Evolutionary conservation across 352 stramenopile genomes (phyloP).

Genomic region (Globisporangium recalcitrans): DNA sequence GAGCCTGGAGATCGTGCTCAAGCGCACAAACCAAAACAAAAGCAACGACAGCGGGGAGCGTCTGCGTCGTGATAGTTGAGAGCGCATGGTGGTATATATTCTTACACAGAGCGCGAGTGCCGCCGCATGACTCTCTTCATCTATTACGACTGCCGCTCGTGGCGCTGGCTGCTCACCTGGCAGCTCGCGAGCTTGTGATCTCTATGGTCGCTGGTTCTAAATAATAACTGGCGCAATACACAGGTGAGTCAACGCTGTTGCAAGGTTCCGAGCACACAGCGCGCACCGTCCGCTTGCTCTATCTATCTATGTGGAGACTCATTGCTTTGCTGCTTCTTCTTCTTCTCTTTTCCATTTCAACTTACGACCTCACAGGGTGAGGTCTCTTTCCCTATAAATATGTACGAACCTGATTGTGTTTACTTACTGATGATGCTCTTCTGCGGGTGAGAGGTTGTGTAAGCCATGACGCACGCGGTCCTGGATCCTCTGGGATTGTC

Average conservation of each 20-base stretch:
- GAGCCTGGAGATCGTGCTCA: constrained; percentile 58
- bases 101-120: constrained; percentile 1
- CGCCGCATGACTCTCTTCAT: neutral
- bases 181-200: constrained; percentile 2
- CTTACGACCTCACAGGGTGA: constrained; percentile 17
- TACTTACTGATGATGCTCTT: constrained; percentile 20
- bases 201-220: constrained; percentile 6
- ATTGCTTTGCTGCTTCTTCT: neutral
- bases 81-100: neutral
- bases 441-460: constrained; percentile 17
- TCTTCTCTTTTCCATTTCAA: constrained; percentile 35
- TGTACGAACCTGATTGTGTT: constrained; percentile 41
- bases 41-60: neutral
- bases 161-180: neutral
- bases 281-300: neutral
- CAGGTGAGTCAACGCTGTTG: neutral
- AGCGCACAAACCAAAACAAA: constrained; percentile 15
- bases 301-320: constrained; percentile 7
- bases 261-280: neutral
- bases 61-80: neutral
- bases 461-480: constrained; percentile 13
- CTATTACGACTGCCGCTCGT: neutral
- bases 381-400: constrained; percentile 38
- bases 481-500: constrained; percentile 11
- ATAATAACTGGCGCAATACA: neutral